Conservation (phyloP, 2,329 filamentous ascomycete species). For the Ophiostoma fasciatum region DNA sequence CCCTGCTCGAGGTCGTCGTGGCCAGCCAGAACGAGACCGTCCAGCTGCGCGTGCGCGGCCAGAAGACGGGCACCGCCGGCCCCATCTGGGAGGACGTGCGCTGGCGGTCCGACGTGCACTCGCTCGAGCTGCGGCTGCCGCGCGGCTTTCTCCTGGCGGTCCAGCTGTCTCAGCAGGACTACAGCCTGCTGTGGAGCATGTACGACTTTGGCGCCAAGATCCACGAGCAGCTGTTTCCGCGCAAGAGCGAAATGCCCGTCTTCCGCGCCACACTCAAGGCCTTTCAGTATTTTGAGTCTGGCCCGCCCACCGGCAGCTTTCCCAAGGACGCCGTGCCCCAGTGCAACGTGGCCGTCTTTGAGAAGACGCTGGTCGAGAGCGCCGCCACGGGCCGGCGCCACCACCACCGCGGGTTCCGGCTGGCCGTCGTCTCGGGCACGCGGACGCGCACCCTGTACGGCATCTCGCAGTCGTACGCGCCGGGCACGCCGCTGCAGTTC, state of each 20-base stretch:
- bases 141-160: constrained; percentile 61
- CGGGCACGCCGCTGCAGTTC: constrained; percentile 57
- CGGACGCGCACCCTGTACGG: constrained; percentile 64
- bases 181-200: constrained; percentile 64
- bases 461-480: constrained; percentile 53
- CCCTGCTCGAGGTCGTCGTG: constrained; percentile 56
- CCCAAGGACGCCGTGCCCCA: constrained; percentile 57
- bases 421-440: constrained; percentile 64
- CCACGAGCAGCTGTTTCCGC: constrained; percentile 53
- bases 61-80: constrained; percentile 49
- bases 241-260: constrained; percentile 52
- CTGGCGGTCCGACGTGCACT: constrained; percentile 56
- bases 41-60: constrained; percentile 57
- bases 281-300: constrained; percentile 69
- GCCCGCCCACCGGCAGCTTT: constrained; percentile 55
- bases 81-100: constrained; percentile 69
- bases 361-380: constrained; percentile 50
- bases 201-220: constrained; percentile 73
- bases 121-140: constrained; percentile 55
- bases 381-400: constrained; percentile 59
- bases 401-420: constrained; percentile 64
- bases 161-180: constrained; percentile 62
- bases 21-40: constrained; percentile 68
- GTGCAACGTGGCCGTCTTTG: constrained; percentile 64
- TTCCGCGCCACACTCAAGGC: constrained; percentile 56